Evolutionary conservation across 176 grass and related monocot genomes (phyloP), one percentile per base, ranked within the genome.

Genomic region (Puya raimondii): DNA sequence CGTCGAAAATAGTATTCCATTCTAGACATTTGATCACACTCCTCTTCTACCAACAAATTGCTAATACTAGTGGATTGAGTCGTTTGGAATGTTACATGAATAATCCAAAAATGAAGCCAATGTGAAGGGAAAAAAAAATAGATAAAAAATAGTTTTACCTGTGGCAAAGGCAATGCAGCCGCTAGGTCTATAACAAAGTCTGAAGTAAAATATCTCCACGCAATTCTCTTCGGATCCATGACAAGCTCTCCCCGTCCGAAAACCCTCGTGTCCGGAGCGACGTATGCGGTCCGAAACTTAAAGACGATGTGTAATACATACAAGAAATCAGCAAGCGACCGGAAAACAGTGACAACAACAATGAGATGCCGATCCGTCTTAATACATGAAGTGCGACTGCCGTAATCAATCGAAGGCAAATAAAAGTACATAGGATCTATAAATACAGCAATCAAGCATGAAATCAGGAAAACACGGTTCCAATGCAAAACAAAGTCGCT

Each of bases 381-480:
- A 10, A 99, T 50, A 73, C 89, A 93, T 0, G 81, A 82, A 11
- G 50, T 74, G 15, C 12, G n/a, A 52, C 59, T 2, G 7, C 3
- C 13, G 1, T 83, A 79, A 71, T 66, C 29, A 63, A 91, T 74
- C 66, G 72, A 74, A 25, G 94, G 94, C 67, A 99, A 81, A 69
- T 99, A 99, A 75, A 90, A 99, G 72, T 93, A 99, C 27, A 99
- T 65, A 12, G 94, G 94, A 70, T 99, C 94, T 72, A 90, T 88
- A 59, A 99, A 99, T 71, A 99, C 80, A 48, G 89, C 86, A 66
- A 83, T 58, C 64, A 91, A 77, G 77, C 82, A 88, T 21, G 82
- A 92, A 53, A 80, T 54, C 17, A 99, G 86, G 82, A 93, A 99
- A 64, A 86, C 65, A 10, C 72, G 82, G 73, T 93, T 99, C 89